Evolutionary conservation across 164 flowering plant genomes (phyloP).

Genomic region (Vitis labrusca): DNA sequence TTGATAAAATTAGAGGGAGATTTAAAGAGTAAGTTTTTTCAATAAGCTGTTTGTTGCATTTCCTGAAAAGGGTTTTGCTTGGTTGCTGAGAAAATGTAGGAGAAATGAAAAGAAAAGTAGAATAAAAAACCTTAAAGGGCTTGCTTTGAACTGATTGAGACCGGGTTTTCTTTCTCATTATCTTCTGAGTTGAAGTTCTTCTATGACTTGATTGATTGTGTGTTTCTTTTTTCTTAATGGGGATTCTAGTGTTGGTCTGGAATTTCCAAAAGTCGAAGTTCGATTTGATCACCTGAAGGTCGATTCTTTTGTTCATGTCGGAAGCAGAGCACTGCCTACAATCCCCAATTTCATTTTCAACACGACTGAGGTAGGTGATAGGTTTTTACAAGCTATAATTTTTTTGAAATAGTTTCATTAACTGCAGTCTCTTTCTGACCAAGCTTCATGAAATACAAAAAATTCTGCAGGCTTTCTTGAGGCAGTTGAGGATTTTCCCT

Average conservation of each 20-base stretch:
- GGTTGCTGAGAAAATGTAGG: neutral
- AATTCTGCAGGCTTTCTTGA: conserved; percentile 58
- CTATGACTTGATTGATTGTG: neutral
- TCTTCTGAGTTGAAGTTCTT: neutral
- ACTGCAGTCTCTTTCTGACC: too few relatives aligned
- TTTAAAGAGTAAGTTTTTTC: conserved; percentile 62
- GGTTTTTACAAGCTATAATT: neutral
- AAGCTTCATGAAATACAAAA: neutral
- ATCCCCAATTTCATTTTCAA: conserved; percentile 85
- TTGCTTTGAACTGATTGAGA: too few relatives aligned
- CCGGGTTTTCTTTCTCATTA: neutral
- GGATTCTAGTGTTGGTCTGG: conserved; percentile 73
- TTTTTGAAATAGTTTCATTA: neutral
- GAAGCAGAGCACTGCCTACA: conserved; percentile 94
- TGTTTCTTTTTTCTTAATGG: neutral
- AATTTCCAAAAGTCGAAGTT: conserved; percentile 87
- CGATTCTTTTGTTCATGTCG: conserved; percentile 71
- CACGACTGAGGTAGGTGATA: conserved; percentile 70
- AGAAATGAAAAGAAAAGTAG: neutral
- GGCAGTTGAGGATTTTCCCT: conserved; percentile 56
- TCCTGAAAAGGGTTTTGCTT: too few relatives aligned
- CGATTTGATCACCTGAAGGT: conserved; percentile 72
- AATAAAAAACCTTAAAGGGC: too few relatives aligned
- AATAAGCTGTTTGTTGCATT: too few relatives aligned
- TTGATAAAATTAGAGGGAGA: conserved; percentile 62